Evolutionary conservation across 208 protist species (phyloP).

Genomic region (Leishmania tropica): DNA sequence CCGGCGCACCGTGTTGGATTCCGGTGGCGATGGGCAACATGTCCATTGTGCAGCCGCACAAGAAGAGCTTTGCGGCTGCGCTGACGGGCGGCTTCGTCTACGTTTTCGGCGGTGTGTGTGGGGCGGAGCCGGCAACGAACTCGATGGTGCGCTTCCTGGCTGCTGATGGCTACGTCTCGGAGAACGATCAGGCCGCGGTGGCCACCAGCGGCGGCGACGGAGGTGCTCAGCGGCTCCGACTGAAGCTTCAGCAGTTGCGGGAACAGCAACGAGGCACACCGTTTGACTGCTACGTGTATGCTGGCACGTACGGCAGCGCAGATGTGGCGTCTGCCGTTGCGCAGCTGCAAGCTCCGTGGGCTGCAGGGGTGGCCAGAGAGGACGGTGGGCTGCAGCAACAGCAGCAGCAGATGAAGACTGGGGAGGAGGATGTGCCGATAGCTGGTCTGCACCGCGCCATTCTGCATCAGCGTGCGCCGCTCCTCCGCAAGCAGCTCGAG

Average conservation of each 20-base stretch:
- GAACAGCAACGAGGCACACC: constrained; percentile 29
- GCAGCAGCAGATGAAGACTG: not conserved
- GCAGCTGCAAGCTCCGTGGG: constrained; percentile 23
- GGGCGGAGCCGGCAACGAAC: constrained; percentile 70
- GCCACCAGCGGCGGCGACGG: constrained; percentile 42
- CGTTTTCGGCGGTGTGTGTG: constrained; percentile 76
- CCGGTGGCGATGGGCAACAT: constrained; percentile 82
- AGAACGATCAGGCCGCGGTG: constrained; percentile 36
- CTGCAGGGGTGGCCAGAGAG: not conserved
- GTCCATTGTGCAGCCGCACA: constrained; percentile 60
- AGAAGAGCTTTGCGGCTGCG: constrained; percentile 73
- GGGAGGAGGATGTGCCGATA: constrained; percentile 14
- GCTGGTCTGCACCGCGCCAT: constrained; percentile 72
- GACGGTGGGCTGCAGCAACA: not conserved
- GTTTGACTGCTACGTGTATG: constrained; percentile 44
- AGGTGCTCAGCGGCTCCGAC: constrained; percentile 30
- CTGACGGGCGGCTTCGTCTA: constrained; percentile 85
- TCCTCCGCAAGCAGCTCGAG: constrained; percentile 55
- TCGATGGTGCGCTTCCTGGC: constrained; percentile 79
- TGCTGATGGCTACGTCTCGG: constrained; percentile 74
- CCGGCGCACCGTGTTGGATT: constrained; percentile 63
- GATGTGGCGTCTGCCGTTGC: constrained; percentile 10
- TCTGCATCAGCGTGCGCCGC: constrained; percentile 71
- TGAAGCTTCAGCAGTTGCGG: constrained; percentile 41
- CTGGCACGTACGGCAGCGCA: constrained; percentile 43